These are phyloP conservation scores for Shiraia sp. DNA, from an alignment of 2,329 filamentous ascomycete species.

Conservation along the genomic window DNA sequence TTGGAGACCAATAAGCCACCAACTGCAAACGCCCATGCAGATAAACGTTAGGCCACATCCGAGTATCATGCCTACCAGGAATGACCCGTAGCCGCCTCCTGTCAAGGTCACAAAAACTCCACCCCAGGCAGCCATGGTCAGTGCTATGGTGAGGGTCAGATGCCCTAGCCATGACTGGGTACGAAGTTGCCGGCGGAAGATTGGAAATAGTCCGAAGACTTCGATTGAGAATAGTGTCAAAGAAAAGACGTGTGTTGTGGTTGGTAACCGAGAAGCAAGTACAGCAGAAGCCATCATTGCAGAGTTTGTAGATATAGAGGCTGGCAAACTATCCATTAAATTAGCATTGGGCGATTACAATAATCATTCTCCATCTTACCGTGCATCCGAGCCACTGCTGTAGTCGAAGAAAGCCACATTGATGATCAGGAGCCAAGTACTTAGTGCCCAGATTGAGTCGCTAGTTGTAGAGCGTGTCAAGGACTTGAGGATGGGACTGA, in stretches of 20 bases:
- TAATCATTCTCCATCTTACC: slow-evolving; percentile 35
- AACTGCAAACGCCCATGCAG: slow-evolving; percentile 90
- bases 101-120: slow-evolving; percentile 69
- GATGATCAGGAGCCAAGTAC: slow-evolving; percentile 87
- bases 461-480: slow-evolving; percentile 90
- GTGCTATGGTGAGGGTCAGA: slow-evolving; percentile 70
- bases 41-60: slow-evolving; percentile 75
- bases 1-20: slow-evolving; percentile 96
- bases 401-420: slow-evolving; percentile 99
- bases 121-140: slow-evolving; percentile 79
- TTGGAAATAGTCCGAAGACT: slow-evolving; percentile 96
- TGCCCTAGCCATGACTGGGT: slow-evolving; percentile 83
- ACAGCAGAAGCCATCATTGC: slow-evolving; percentile 96
- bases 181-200: slow-evolving; percentile 86
- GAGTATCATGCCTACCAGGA: slow-evolving; percentile 73
- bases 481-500: slow-evolving; percentile 94
- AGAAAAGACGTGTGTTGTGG: slow-evolving; percentile 91
- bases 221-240: slow-evolving; percentile 96
- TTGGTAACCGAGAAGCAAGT: slow-evolving; percentile 83
- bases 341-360: slow-evolving; percentile 12
- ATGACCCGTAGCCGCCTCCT: slow-evolving; percentile 58
- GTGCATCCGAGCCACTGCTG: slow-evolving; percentile 66
- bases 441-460: slow-evolving; percentile 97
- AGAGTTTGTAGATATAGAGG: slow-evolving; percentile 87
- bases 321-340: slow-evolving; percentile 61